Base-by-base conservation (phyloP, 139 green algal species). In the Picochlorum sp. region DNA sequence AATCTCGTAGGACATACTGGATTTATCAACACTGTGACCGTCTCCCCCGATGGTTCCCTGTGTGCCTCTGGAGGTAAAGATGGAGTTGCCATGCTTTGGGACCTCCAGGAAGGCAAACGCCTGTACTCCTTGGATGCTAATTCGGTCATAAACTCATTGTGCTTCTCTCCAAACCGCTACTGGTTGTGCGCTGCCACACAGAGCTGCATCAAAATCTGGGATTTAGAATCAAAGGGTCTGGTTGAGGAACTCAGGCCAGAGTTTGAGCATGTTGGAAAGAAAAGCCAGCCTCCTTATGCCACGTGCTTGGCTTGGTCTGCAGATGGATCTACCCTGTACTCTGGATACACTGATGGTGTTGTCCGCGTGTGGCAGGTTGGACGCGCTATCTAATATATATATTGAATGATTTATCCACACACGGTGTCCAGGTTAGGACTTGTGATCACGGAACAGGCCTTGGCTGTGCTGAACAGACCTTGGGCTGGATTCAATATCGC, bases 81-180 rank as follows among this genome's bases (percentile, higher is more conserved):
- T 69, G 89, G 88, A 60, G 83, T 95, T 22, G 93, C 93, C 61
- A 98, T 98, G 88, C 86, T 99, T 69, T 99, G 93, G 93, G 93
- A 99, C 66, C 81, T 99, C 59, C 79, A 85, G 24, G 93, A 98
- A 82, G 93, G 90, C 80, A 99, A 99, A 89, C 78, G 91, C 58
- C 83, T 99, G 55, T 99, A 99, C 86, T 59, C 69, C 59, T 81
- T 99, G 68, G 93, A 98, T 51, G 89, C 93, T 35, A 81, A 80
- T 40, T 87, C 97, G 71, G 91, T 97, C 85, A 99, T 99, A 85
- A 83, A 98, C 77, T 73, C 84, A 37, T 83, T 99, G 24, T 88
- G 77, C 79, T 98, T 98, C 87, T 95, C 84, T 12, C 93, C 93
- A 71, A 98, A 98, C 86, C 82, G 93, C 74, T 97, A 97, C 84